Percentiles rank a stretch among this genome's conserved stretches.
phyloP scores from a whole-genome alignment of 148 eudicot species.

The Diospyros kaki region DNA sequence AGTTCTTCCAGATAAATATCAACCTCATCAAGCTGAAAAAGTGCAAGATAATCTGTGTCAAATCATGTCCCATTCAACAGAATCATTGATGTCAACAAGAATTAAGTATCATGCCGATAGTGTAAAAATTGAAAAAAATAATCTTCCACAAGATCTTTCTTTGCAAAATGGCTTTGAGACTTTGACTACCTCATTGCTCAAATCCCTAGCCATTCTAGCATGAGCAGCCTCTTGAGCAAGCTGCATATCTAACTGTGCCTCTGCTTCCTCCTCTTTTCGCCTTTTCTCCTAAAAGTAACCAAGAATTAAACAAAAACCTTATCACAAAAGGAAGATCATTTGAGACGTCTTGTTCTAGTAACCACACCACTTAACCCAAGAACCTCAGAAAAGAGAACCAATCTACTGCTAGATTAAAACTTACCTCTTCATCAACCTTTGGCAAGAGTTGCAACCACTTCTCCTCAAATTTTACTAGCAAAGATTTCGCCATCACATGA shows the following conservation, averaged over 20 bases:
- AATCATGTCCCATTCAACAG: not conserved
- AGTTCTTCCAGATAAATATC: constrained; percentile 46
- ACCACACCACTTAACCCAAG: not conserved
- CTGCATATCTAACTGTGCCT: constrained; percentile 32
- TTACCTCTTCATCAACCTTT: constrained; percentile 82
- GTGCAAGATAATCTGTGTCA: constrained; percentile 2
- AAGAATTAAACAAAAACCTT: constrained; percentile 7
- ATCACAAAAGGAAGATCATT: not conserved
- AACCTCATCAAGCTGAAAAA: constrained; percentile 44
- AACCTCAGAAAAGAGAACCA: not conserved
- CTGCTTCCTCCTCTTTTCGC: constrained; percentile 48
- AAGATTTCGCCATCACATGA: constrained; percentile 79
- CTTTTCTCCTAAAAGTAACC: constrained; percentile 42
- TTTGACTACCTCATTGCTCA: constrained; percentile 40
- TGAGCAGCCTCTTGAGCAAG: constrained; percentile 46
- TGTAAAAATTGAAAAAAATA: not conserved
- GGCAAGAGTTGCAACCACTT: constrained; percentile 88
- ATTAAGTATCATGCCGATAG: not conserved
- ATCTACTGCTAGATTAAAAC: not conserved
- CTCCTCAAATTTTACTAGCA: constrained; percentile 71
- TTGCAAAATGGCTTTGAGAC: not conserved
- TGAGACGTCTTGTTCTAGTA: constrained; percentile 1
- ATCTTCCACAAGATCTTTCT: not conserved
- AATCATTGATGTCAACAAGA: constrained; percentile 1
- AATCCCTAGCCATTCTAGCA: constrained; percentile 55